Conservation (phyloP, 2,329 filamentous ascomycete species). For the Beauveria varroae region DNA sequence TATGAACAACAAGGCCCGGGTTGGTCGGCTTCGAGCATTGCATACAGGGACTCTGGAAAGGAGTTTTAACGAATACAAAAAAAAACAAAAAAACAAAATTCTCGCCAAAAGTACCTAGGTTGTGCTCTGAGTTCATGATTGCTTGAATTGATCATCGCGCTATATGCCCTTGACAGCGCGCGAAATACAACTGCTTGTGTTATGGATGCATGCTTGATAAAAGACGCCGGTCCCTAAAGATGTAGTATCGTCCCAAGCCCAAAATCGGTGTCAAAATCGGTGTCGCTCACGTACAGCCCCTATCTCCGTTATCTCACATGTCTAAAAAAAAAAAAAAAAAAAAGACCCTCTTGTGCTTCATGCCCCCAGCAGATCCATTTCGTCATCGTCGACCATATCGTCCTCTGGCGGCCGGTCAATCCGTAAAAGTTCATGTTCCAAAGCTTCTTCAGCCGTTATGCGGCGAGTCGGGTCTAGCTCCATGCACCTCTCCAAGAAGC, state of each 20-base stretch:
- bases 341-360: slow-evolving; percentile 12
- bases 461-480: slow-evolving; percentile 68
- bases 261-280: background rate
- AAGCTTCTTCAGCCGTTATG: slow-evolving; percentile 67
- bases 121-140: background rate
- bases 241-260: background rate
- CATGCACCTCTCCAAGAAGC: slow-evolving; percentile 64
- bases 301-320: slow-evolving; percentile 1
- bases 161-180: background rate
- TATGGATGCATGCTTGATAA: background rate
- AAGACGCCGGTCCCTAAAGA: slow-evolving; percentile 1
- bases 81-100: slow-evolving; percentile 31
- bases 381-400: slow-evolving; percentile 38
- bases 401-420: slow-evolving; percentile 22
- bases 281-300: background rate
- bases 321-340: background rate
- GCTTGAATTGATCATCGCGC: too few species aligned
- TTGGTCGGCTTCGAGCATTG: slow-evolving; percentile 35
- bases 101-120: slow-evolving; percentile 21
- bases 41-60: slow-evolving; percentile 32
- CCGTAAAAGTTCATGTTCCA: slow-evolving; percentile 63
- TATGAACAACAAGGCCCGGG: slow-evolving; percentile 21
- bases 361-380: slow-evolving; percentile 42
- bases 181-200: background rate
- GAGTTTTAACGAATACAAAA: slow-evolving; percentile 32